Evolutionary conservation across 2,329 filamentous ascomycete species (phyloP).

Genomic region (Lecanicillium sp.): DNA sequence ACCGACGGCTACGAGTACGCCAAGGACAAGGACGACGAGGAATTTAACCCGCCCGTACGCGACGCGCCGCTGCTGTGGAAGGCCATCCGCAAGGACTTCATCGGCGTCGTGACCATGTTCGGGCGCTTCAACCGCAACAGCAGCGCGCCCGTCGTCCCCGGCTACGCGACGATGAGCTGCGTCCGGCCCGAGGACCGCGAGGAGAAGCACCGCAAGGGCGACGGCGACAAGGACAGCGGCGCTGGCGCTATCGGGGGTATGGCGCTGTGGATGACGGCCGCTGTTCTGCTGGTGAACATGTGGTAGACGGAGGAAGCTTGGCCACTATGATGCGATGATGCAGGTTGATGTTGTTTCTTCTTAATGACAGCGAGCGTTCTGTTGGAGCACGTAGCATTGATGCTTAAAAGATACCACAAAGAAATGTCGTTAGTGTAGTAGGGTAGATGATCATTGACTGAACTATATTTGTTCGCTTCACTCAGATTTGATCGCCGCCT

Average conservation of each 20-base stretch:
- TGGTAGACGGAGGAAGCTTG: too few relatives aligned
- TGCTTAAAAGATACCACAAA: too few relatives aligned
- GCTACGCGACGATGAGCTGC: slow-evolving; percentile 3
- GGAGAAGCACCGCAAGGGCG: slow-evolving; percentile 11
- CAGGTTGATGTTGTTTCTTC: too few relatives aligned
- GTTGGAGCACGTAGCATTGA: too few relatives aligned
- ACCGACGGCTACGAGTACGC: not conserved
- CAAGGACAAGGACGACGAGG: not conserved
- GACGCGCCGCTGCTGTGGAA: slow-evolving; percentile 1
- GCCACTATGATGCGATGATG: too few relatives aligned
- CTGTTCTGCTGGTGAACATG: too few relatives aligned
- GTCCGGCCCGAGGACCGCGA: slow-evolving; percentile 13
- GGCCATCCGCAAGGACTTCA: not conserved
- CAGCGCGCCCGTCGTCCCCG: not conserved
- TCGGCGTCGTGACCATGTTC: slow-evolving; percentile 13
- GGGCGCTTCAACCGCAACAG: slow-evolving; percentile 15
- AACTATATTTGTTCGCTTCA: too few relatives aligned
- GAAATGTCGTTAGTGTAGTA: too few relatives aligned
- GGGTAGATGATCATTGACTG: too few relatives aligned
- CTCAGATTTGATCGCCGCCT: too few relatives aligned
- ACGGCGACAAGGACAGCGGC: slow-evolving; percentile 9
- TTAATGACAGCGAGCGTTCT: too few relatives aligned
- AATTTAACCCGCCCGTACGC: not conserved
- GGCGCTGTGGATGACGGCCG: too few relatives aligned
- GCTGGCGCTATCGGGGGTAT: not conserved